Conservation (phyloP, 768 basidiomycete species). For the Boletellus ananiceps region DNA sequence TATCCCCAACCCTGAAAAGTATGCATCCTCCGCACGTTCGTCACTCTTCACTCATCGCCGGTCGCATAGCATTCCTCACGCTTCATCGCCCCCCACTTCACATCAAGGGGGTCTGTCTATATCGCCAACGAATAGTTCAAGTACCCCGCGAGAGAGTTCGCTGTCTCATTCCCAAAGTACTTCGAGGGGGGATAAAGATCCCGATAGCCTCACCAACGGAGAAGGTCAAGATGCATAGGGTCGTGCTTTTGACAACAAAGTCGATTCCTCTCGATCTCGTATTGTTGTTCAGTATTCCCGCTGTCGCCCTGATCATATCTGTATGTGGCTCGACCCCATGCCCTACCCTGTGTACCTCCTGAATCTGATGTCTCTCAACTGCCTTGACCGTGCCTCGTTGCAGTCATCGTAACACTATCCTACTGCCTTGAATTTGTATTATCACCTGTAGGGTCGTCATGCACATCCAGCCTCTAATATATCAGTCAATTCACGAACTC, state of each 20-base stretch:
- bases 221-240: constrained; percentile 16
- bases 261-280: constrained; percentile 4
- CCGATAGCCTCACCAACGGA: constrained; percentile 5
- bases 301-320: constrained; percentile 22
- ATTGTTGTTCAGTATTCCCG: constrained; percentile 17
- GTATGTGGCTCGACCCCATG: constrained; percentile 15
- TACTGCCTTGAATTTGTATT: constrained; percentile 27
- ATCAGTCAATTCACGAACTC: not conserved
- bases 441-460: constrained; percentile 25
- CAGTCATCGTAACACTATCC: constrained; percentile 19
- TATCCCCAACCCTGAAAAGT: constrained; percentile 98
- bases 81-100: constrained; percentile 61
- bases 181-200: constrained; percentile 17
- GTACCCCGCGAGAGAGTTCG: constrained; percentile 59
- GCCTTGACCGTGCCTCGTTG: constrained; percentile 7
- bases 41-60: not conserved
- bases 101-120: constrained; percentile 57
- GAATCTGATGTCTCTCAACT: constrained; percentile 15
- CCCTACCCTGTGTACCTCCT: constrained; percentile 5
- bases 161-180: constrained; percentile 30
- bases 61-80: constrained; percentile 76
- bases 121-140: constrained; percentile 69
- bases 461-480: constrained; percentile 20
- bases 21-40: constrained; percentile 27
- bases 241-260: not conserved